Evolutionary conservation across 1,284 basidiomycete species (phyloP), one percentile per base, ranked within the genome.

Genomic region (Trichosporon sp.): DNA sequence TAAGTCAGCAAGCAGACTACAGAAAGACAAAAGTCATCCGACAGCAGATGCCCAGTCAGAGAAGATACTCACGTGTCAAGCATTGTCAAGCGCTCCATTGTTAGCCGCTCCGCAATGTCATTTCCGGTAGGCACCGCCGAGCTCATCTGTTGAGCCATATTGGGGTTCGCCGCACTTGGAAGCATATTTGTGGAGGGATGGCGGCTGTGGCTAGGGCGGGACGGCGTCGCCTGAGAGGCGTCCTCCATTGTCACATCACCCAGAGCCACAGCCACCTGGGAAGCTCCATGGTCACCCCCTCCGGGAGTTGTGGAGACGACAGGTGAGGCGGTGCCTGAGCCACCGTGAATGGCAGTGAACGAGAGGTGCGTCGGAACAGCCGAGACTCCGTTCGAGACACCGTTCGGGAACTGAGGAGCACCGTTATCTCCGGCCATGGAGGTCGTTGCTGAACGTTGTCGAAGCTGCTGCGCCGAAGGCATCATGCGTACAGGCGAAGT

Each of bases 231-330:
- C 49, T 61, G 59, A 4, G 73, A 54, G 16, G 73, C 68, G 66
- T 79, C 76, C 61, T 79, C 76, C 74, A 76, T 73, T 27, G 65
- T 64, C 37, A 73, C 67, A 52, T 75, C 73, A 19, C 49, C 37
- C 3, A 36, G 29, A 29, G 49, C 49, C 32, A 62, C 21, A 13
- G 49, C 60, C 60, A 44, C 36, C 37, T 34, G 16, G 46, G 16
- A 16, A 27, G 56, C 56, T 32, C 23, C 27, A 54, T 54, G 31
- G 56, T 57, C 56, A 19, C 31, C 54, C 14, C 49, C 25, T 29
- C 49, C 49, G 31, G 25, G 25, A 16, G 49, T 54, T 7, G 49
- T 54, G 49, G 49, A 31, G 11, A 54, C 49, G 11, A 54, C 49
- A 8, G 49, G 49, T 16, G 49, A 54, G 49, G 49, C 49, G 4